Conservation (phyloP, 345 rosid species). For the Cardamine occulta region DNA sequence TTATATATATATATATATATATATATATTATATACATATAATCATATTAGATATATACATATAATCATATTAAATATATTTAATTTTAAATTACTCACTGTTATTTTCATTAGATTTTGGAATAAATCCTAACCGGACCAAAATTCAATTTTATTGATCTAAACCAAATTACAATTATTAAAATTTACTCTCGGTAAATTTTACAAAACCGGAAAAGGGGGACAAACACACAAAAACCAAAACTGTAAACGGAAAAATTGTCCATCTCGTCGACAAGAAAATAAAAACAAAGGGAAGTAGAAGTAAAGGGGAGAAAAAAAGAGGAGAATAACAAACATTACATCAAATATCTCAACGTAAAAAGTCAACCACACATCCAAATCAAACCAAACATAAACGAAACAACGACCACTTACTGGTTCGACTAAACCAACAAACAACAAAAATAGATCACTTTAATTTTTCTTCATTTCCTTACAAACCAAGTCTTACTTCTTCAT, state of each 20-base stretch:
- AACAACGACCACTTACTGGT: constrained; percentile 33
- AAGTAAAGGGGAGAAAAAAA: not conserved
- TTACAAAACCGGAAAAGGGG: not conserved
- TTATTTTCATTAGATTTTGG: not conserved
- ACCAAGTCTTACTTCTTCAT: constrained; percentile 11
- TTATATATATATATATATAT: no score
- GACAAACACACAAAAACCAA: not conserved
- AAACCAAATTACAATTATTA: not conserved
- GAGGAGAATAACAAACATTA: constrained; percentile 2
- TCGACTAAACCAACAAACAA: constrained; percentile 28
- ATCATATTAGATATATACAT: no score
- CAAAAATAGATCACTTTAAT: constrained; percentile 32
- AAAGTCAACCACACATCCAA: constrained; percentile 23
- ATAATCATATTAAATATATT: not conserved
- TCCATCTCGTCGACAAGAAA: not conserved
- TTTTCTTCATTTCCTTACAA: constrained; percentile 41
- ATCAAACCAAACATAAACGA: constrained; percentile 22
- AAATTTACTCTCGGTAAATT: not conserved
- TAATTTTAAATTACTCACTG: not conserved
- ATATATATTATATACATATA: no score
- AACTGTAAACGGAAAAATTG: not conserved
- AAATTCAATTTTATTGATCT: not conserved
- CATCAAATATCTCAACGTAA: constrained; percentile 6
- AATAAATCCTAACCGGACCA: not conserved
- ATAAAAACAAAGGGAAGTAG: not conserved